Base-by-base conservation (phyloP, 768 basidiomycete species). In the Phylloporus sp. region DNA sequence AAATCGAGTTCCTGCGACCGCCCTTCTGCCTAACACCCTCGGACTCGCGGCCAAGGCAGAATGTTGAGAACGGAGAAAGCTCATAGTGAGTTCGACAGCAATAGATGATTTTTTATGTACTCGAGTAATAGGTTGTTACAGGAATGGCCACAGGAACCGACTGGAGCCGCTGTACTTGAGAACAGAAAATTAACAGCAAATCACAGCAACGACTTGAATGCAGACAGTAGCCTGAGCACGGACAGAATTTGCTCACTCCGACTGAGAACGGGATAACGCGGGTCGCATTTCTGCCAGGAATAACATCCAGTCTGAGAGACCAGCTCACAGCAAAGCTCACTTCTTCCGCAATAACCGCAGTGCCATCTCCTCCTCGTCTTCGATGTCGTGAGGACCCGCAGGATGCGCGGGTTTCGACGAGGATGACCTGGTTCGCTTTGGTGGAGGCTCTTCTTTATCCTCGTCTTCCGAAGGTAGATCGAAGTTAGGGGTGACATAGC, bases 401-500 rank as follows among this genome's bases (percentile, higher is more conserved):
- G 40, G 34, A 53, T 4, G 50, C n/a, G 70, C 68, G 46, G 71
- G 71, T 29, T 74, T 53, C n/a, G 58, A 55, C 22, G 52, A 54
- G 31, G 60, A 64, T 3, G 55, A 16, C 61, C 62, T 75, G 46
- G 52, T 56, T 53, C 70, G 67, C 54, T 71, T 74, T 32, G 59
- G 54, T 11, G 59, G 65, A 42, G 67, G 73, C 53, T 44, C 65
- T 50, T 65, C 56, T 55, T 73, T 74, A 20, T 74, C 66, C 4
- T 59, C 75, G 16, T 75, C 67, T 12, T 58, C 68, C 24, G 64
- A 67, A 2, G 74, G 72, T 20, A 85, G 57, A 55, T 84, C 80
- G 58, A 91, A 87, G 34, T 81, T 80, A 2, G 87, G 89, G 1
- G 84, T 85, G 10, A 82, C 77, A 65, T 88, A 86, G 0, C 86